Conservation (phyloP, 768 basidiomycete species). For the Hypholoma sublateritium region DNA sequence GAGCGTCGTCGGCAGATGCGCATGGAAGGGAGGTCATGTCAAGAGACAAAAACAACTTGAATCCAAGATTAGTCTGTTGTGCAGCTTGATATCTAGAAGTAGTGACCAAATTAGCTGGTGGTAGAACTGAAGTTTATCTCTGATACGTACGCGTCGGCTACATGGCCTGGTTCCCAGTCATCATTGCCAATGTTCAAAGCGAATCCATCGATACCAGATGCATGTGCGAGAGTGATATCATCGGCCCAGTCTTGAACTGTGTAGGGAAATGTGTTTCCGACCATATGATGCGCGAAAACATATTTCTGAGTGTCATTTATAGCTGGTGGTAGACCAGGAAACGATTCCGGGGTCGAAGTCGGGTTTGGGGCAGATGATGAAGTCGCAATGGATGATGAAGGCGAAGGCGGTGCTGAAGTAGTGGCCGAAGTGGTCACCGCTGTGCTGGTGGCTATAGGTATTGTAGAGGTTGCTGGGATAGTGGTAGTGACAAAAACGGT, state of each 20-base stretch:
- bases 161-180: conserved; percentile 59
- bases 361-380: background rate
- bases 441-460: background rate
- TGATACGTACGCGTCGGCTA: conserved; percentile 58
- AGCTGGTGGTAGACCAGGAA: conserved; percentile 13
- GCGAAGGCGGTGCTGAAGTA: background rate
- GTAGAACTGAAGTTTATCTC: conserved; percentile 2
- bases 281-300: conserved; percentile 61
- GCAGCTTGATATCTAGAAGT: conserved; percentile 54
- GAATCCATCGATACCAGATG: conserved; percentile 65
- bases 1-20: conserved; percentile 43
- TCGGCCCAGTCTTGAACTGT: conserved; percentile 44
- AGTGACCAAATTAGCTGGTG: background rate
- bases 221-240: conserved; percentile 55
- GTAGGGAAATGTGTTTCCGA: conserved; percentile 71
- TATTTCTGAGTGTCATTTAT: conserved; percentile 34
- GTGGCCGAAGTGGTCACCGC: background rate
- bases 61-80: conserved; percentile 45
- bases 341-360: conserved; percentile 1
- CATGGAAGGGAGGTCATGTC: conserved; percentile 77
- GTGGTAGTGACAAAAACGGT: background rate
- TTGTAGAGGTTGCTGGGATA: background rate
- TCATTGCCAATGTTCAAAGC: conserved; percentile 71
- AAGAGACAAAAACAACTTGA: conserved; percentile 76
- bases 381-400: background rate